Percentiles rank a stretch among this genome's conserved stretches.
These are phyloP conservation scores for Calamus simplicifolius DNA, from an alignment of 176 grass and related monocot genomes.

Conservation along the genomic window DNA sequence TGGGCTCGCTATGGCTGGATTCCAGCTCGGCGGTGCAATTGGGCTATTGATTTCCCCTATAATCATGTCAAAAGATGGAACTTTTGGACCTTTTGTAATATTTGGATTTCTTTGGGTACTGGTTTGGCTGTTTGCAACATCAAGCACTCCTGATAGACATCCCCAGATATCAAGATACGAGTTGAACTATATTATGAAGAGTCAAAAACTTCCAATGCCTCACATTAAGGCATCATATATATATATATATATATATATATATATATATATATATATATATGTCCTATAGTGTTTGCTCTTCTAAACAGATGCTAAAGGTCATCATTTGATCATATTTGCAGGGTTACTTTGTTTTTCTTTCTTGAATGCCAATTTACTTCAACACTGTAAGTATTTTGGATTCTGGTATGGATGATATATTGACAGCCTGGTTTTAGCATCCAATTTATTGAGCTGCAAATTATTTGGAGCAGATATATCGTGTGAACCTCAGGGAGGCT, in stretches of 20 bases:
- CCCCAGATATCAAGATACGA: slow-evolving; percentile 80
- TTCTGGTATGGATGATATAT: neutral
- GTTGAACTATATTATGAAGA: slow-evolving; percentile 76
- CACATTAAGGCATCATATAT: slow-evolving; percentile 20
- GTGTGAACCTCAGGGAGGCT: slow-evolving; percentile 88
- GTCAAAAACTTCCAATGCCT: slow-evolving; percentile 49
- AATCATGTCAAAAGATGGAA: slow-evolving; percentile 78
- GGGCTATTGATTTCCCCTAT: slow-evolving; percentile 87
- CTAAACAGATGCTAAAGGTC: neutral
- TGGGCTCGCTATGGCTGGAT: slow-evolving; percentile 89
- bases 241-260: too few relatives aligned
- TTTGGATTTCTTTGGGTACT: slow-evolving; percentile 99
- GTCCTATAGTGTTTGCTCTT: too few relatives aligned
- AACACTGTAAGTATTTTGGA: slow-evolving; percentile 58
- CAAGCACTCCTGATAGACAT: slow-evolving; percentile 61
- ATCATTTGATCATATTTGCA: slow-evolving; percentile 36
- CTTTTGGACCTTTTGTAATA: slow-evolving; percentile 91
- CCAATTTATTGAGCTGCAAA: too few relatives aligned
- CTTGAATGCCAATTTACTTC: slow-evolving; percentile 98
- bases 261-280: too few relatives aligned
- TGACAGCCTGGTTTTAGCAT: too few relatives aligned
- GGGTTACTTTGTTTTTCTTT: slow-evolving; percentile 98
- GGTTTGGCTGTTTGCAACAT: slow-evolving; percentile 81
- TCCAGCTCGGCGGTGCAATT: slow-evolving; percentile 85
- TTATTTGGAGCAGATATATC: slow-evolving; percentile 44